These are phyloP conservation scores for Cyberlindnera meyerae DNA, from an alignment of 805 yeast species.

Conservation along the genomic window DNA sequence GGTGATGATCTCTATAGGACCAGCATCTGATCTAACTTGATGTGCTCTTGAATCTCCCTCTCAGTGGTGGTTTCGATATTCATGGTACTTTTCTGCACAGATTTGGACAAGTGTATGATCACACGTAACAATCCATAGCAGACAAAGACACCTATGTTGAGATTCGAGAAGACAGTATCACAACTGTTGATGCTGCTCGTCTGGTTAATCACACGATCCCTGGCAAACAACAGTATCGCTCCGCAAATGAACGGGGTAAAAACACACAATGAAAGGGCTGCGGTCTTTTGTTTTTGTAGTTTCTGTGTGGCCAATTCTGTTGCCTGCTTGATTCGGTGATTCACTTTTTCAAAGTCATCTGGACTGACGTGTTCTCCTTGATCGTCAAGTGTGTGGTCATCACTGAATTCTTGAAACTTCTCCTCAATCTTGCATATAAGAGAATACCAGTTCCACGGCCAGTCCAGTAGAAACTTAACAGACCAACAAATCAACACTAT, in stretches of 20 bases:
- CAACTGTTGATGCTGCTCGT: too few species aligned
- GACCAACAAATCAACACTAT: slow-evolving; percentile 32
- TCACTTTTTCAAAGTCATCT: too few species aligned
- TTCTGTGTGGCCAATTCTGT: slow-evolving; percentile 3
- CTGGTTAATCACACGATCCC: slow-evolving; percentile 26
- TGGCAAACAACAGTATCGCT: slow-evolving; percentile 26
- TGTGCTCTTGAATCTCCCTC: slow-evolving; percentile 1
- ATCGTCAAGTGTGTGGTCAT: background rate
- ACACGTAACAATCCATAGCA: slow-evolving; percentile 31
- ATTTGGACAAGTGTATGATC: slow-evolving; percentile 19
- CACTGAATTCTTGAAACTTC: slow-evolving; percentile 9
- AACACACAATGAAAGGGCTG: slow-evolving; percentile 27
- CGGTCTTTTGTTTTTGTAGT: slow-evolving; percentile 15
- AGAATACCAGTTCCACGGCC: slow-evolving; percentile 40
- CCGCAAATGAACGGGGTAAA: slow-evolving; percentile 28
- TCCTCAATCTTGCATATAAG: slow-evolving; percentile 22
- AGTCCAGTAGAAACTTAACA: slow-evolving; percentile 31
- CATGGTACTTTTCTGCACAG: slow-evolving; percentile 18
- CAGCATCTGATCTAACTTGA: too few species aligned
- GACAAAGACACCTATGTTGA: slow-evolving; percentile 34
- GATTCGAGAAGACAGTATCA: slow-evolving; percentile 30
- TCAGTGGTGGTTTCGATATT: slow-evolving; percentile 14
- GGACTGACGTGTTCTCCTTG: background rate
- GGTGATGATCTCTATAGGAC: too few species aligned
- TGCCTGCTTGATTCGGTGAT: slow-evolving; percentile 2